These are phyloP conservation scores for Paramecium tetraurelia DNA, from an alignment of 73 alveolate species.

Conservation along the genomic window DNA sequence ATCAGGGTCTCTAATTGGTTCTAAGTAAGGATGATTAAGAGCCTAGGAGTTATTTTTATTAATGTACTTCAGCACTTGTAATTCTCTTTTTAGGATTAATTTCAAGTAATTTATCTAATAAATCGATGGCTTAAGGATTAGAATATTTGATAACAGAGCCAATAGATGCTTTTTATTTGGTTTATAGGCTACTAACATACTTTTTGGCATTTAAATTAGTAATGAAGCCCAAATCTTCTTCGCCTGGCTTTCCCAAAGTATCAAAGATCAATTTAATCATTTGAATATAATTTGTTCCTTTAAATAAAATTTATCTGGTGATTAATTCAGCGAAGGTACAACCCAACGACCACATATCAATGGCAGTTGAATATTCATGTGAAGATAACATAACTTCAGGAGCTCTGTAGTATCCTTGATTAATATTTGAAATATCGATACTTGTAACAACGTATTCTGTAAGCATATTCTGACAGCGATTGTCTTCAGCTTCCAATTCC, in stretches of 20 bases:
- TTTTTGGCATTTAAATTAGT: conserved; percentile 54
- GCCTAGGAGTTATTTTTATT: not conserved
- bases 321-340: conserved; percentile 80
- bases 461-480: not conserved
- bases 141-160: conserved; percentile 22
- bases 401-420: conserved; percentile 73
- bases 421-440: not conserved
- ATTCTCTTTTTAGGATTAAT: conserved; percentile 57
- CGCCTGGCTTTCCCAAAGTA: conserved; percentile 56
- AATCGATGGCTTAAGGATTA: conserved; percentile 56
- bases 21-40: conserved; percentile 52
- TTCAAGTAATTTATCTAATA: conserved; percentile 55
- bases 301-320: conserved; percentile 68
- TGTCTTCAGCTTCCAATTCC: conserved; percentile 52
- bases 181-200: conserved; percentile 44
- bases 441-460: conserved; percentile 81
- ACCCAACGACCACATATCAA: conserved; percentile 84
- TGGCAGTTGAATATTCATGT: conserved; percentile 72
- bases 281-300: conserved; percentile 71
- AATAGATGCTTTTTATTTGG: not conserved
- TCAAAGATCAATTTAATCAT: conserved; percentile 70
- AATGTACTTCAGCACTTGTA: conserved; percentile 40
- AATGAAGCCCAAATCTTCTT: conserved; percentile 48
- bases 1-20: conserved; percentile 55
- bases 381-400: conserved; percentile 78